A percentile compares a stretch with the other conserved stretches of the same genome.
phyloP scores from a whole-genome alignment of 2,329 filamentous ascomycete species.

The Aspergillus puulaauensis region DNA sequence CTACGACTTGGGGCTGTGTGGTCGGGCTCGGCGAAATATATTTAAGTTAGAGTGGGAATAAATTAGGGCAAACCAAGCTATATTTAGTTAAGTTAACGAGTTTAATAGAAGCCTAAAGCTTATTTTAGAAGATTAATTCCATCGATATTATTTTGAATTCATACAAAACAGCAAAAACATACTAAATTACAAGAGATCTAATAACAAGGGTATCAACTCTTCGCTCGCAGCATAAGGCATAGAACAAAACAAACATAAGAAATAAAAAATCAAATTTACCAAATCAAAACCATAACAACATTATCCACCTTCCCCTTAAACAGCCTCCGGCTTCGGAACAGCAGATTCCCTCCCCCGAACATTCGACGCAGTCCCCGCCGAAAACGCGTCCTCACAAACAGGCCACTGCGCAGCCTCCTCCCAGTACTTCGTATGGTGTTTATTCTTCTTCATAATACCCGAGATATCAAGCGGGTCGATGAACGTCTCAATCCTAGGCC shows the following conservation, averaged over 20 bases:
- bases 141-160: too few relatives aligned
- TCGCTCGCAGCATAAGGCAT: not conserved
- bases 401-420: slow-evolving; percentile 2
- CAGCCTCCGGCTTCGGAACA: not conserved
- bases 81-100: too few relatives aligned
- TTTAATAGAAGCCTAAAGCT: too few relatives aligned
- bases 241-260: not conserved
- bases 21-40: too few relatives aligned
- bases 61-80: too few relatives aligned
- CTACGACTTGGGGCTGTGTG: too few relatives aligned
- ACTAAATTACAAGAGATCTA: not conserved
- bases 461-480: slow-evolving; percentile 8
- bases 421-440: slow-evolving; percentile 9
- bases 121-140: too few relatives aligned
- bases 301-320: not conserved
- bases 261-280: not conserved
- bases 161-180: too few relatives aligned
- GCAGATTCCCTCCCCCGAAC: not conserved
- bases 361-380: slow-evolving; percentile 7
- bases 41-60: too few relatives aligned
- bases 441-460: slow-evolving; percentile 1
- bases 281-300: too few relatives aligned
- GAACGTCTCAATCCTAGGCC: slow-evolving; percentile 3
- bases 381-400: not conserved
- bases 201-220: not conserved